A percentile compares a stretch with the other conserved stretches of the same genome.
Evolutionary conservation across 2,329 filamentous ascomycete species (phyloP).

Genomic region (Talaromyces sp.): DNA sequence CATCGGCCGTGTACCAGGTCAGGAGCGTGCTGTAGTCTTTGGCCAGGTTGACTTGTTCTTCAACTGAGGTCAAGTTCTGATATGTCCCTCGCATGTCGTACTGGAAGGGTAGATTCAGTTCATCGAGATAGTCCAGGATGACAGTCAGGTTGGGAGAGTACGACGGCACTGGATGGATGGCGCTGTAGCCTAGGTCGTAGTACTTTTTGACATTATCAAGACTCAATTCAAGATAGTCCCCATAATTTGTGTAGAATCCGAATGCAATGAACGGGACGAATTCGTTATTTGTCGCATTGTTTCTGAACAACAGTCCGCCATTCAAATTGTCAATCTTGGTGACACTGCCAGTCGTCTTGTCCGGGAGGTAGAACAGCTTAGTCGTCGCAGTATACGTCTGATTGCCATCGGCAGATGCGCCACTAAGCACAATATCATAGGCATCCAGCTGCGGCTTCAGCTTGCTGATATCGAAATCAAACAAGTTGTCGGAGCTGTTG

Average conservation of each 20-base stretch:
- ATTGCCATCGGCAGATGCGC: constrained; percentile 5
- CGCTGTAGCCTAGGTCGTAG: constrained; percentile 9
- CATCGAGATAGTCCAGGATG: constrained; percentile 9
- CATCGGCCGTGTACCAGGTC: constrained; percentile 9
- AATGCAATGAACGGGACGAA: constrained; percentile 9
- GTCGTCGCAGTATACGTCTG: constrained; percentile 7
- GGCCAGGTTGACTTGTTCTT: constrained; percentile 3
- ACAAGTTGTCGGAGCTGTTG: constrained; percentile 7
- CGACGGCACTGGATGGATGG: constrained; percentile 7
- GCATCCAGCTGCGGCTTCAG: constrained; percentile 4
- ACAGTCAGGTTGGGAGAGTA: constrained; percentile 8
- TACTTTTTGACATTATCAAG: constrained; percentile 9
- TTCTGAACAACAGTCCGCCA: constrained; percentile 4
- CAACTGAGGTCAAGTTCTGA: constrained; percentile 5
- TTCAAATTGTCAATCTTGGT: constrained; percentile 11
- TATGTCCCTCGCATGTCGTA: constrained; percentile 11
- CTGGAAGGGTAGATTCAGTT: constrained; percentile 10
- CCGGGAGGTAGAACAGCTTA: constrained; percentile 7
- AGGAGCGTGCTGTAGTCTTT: constrained; percentile 7
- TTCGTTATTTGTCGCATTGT: constrained; percentile 1
- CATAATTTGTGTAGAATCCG: constrained; percentile 8
- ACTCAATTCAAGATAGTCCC: constrained; percentile 7
- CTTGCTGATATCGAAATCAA: constrained; percentile 4
- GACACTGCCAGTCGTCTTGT: constrained; percentile 7
- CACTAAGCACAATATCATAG: constrained; percentile 2